These are phyloP conservation scores for Clonostachys chloroleuca DNA, from an alignment of 2,329 filamentous ascomycete genomes.

Conservation along the genomic window DNA sequence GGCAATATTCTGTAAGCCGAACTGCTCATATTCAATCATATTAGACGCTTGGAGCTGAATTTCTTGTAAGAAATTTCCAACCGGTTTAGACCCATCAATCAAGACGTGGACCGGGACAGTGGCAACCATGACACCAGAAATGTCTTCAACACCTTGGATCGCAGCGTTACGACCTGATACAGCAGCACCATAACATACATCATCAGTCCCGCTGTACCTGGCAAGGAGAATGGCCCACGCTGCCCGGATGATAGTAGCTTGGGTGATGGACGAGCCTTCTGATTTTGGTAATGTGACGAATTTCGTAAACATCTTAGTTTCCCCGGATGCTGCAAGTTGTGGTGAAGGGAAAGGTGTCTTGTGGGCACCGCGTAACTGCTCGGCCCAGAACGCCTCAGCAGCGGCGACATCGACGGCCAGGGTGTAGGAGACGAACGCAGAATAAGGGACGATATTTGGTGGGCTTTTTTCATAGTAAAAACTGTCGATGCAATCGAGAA, in stretches of 20 bases:
- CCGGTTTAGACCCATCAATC: slow-evolving; percentile 1
- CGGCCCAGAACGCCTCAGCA: slow-evolving; percentile 5
- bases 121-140: slow-evolving; percentile 8
- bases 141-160: slow-evolving; percentile 7
- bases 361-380: slow-evolving; percentile 5
- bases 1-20: slow-evolving; percentile 11
- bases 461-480: background rate
- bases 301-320: slow-evolving; percentile 34
- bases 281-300: slow-evolving; percentile 9
- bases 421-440: slow-evolving; percentile 4
- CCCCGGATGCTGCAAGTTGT: slow-evolving; percentile 7
- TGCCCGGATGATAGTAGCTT: slow-evolving; percentile 12
- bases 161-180: slow-evolving; percentile 13
- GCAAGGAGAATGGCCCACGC: slow-evolving; percentile 17
- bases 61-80: slow-evolving; percentile 3
- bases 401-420: background rate
- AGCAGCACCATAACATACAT: slow-evolving; percentile 13
- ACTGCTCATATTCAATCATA: slow-evolving; percentile 8
- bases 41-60: slow-evolving; percentile 3
- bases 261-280: background rate
- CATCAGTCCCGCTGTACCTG: slow-evolving; percentile 7
- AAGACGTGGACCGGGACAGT: slow-evolving; percentile 6
- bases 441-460: background rate
- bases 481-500: slow-evolving; percentile 6
- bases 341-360: slow-evolving; percentile 4